Base-by-base conservation (phyloP, 2,329 filamentous ascomycete genomes). In the Penicillium sp. region DNA sequence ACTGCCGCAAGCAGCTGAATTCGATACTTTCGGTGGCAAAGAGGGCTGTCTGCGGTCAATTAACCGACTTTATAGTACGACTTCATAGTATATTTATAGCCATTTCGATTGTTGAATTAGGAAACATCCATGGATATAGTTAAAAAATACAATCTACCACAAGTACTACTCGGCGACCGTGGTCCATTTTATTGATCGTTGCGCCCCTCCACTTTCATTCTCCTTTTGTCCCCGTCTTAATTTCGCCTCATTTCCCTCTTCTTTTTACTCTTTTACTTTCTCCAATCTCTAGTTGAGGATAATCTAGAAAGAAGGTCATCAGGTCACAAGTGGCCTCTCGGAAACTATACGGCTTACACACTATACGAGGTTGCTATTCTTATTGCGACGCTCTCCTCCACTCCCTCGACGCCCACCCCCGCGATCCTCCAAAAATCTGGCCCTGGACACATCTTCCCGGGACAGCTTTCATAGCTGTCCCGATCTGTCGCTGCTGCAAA, bases 391-490 rank as follows among this genome's bases (percentile, higher is more conserved):
- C 50, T 48, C 50, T 43, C 38, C 44, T 31, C 41, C 48, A 36
- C 39, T 46, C 47, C 44, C 39, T 56, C 57, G 55, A 56, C 56
- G 52, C 51, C 55, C 55, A 55, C 52, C 50, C 55, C 56, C 54
- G 58, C 55, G 56, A 58, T 56, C 58, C 47, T 58, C 59, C 54
- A 65, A 57, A 69, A 73, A 64, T 57, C 68, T 72, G 70, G 70
- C 70, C 65, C 63, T 64, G 62, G 64, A 68, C 63, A 63, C 61
- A 31, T 60, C 64, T 54, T 63, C 63, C 58, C 65, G 66, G 65
- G 65, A 67, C 68, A 69, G 68, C 69, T 71, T 64, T 54, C 59
- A 67, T 59, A 71, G 71, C 69, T 73, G 70, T 67, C 69, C 69
- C 60, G 69, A 72, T 64, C 64, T 72, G 56, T 70, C 67, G 36